phyloP scores from a whole-genome alignment of 768 basidiomycete species.

The Strobilomyces echinocephalus region DNA sequence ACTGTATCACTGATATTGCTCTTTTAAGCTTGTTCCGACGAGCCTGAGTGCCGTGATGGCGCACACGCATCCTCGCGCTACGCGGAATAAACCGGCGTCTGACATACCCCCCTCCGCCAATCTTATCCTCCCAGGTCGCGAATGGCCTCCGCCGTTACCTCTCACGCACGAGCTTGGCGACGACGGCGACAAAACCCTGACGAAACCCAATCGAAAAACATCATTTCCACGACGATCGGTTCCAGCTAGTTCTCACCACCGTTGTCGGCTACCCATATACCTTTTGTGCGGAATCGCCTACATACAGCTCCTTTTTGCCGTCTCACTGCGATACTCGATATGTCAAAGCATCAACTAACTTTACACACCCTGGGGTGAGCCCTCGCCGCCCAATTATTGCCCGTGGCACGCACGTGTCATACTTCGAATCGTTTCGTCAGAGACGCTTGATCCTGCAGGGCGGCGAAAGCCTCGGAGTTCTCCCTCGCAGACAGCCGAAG shows the following conservation, averaged over 20 bases:
- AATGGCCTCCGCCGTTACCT: not conserved
- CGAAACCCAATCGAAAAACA: constrained; percentile 1
- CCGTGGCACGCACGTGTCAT: not conserved
- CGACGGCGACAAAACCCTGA: not conserved
- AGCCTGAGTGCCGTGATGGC: not conserved
- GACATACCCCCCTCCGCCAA: not conserved
- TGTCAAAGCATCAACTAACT: no score
- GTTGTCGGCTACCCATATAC: not conserved
- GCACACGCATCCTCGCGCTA: not conserved
- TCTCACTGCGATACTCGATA: not conserved
- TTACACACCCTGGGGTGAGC: no score
- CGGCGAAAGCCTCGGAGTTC: not conserved
- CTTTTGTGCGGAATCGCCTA: not conserved
- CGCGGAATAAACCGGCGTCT: constrained; percentile 19
- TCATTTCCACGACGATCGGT: constrained; percentile 19
- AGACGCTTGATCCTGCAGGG: not conserved
- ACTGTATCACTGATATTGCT: not conserved
- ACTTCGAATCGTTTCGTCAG: not conserved
- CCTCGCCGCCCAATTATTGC: no score
- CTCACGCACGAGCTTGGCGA: constrained; percentile 12
- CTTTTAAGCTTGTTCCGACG: not conserved
- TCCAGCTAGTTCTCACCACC: not conserved
- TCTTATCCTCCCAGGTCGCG: constrained; percentile 1
- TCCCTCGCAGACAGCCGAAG: not conserved
- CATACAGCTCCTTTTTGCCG: not conserved